Evolutionary conservation across 352 stramenopile species (phyloP).

Genomic region (Globisporangium ultimum): DNA sequence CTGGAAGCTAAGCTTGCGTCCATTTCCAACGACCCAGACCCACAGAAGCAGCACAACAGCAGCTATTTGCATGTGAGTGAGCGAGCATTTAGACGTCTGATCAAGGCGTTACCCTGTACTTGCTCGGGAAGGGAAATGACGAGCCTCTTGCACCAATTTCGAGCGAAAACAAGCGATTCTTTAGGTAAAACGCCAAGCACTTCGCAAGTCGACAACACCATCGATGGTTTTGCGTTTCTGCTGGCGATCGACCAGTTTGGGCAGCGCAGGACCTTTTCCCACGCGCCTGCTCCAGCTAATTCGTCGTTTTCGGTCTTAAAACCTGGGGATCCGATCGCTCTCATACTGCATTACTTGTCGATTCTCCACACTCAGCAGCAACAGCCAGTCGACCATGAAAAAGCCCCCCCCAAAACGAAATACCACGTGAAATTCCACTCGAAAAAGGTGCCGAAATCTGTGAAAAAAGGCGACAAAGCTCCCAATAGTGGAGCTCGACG

Average conservation of each 20-base stretch:
- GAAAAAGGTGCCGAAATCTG: neutral
- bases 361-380: slow-evolving; percentile 29
- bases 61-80: slow-evolving; percentile 19
- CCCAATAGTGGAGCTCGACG: neutral
- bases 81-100: slow-evolving; percentile 36
- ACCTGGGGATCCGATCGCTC: slow-evolving; percentile 23
- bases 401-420: slow-evolving; percentile 3
- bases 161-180: neutral
- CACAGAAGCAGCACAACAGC: neutral
- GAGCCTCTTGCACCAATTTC: slow-evolving; percentile 24
- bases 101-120: slow-evolving; percentile 33
- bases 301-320: slow-evolving; percentile 23
- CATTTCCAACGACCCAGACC: slow-evolving; percentile 13
- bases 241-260: slow-evolving; percentile 33
- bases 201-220: neutral
- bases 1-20: slow-evolving; percentile 28
- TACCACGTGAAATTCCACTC: neutral
- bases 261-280: slow-evolving; percentile 24
- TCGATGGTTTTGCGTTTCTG: slow-evolving; percentile 38
- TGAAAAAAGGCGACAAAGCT: slow-evolving; percentile 2
- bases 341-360: slow-evolving; percentile 52
- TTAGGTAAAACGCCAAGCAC: neutral
- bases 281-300: slow-evolving; percentile 4
- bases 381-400: neutral
- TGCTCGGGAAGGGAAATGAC: slow-evolving; percentile 33